Percentiles rank a stretch among this genome's conserved stretches.
These are phyloP conservation scores for Akanthomyces lecanii DNA, from an alignment of 2,329 filamentous ascomycete species.

Conservation along the genomic window DNA sequence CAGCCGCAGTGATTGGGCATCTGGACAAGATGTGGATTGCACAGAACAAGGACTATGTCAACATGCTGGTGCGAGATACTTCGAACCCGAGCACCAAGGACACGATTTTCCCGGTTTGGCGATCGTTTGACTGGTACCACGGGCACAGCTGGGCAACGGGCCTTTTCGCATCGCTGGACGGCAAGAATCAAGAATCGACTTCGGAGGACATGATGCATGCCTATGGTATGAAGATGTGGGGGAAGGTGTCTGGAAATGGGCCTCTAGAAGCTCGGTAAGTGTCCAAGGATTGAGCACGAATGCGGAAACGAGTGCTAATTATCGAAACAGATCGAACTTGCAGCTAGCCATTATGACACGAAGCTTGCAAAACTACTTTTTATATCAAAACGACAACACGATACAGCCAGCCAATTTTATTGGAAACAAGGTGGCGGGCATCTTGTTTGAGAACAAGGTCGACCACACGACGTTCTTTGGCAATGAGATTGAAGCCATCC, in stretches of 20 bases:
- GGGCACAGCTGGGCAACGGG: slow-evolving; percentile 93
- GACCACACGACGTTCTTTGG: slow-evolving; percentile 93
- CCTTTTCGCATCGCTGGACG: slow-evolving; percentile 64
- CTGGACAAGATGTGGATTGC: slow-evolving; percentile 72
- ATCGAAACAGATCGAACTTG: slow-evolving; percentile 59
- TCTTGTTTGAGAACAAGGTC: slow-evolving; percentile 90
- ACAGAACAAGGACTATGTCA: slow-evolving; percentile 73
- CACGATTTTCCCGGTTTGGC: slow-evolving; percentile 72
- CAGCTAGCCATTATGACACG: slow-evolving; percentile 77
- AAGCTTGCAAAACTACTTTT: slow-evolving; percentile 74
- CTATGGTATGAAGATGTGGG: slow-evolving; percentile 95
- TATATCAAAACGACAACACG: slow-evolving; percentile 66
- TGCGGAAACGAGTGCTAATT: slow-evolving; percentile 17
- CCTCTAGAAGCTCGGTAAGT: slow-evolving; percentile 70
- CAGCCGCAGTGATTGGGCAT: slow-evolving; percentile 76
- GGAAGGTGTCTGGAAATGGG: slow-evolving; percentile 66
- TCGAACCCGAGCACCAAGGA: slow-evolving; percentile 72
- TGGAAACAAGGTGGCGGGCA: slow-evolving; percentile 68
- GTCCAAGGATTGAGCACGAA: neutral
- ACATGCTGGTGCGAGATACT: slow-evolving; percentile 75
- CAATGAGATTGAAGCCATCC: slow-evolving; percentile 63
- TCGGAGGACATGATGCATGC: slow-evolving; percentile 86
- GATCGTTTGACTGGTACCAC: slow-evolving; percentile 89
- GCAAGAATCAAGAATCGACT: slow-evolving; percentile 82
- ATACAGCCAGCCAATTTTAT: slow-evolving; percentile 72